Evolutionary conservation across 2,329 filamentous ascomycete genomes (phyloP), one percentile per base, ranked within the genome.

Genomic region (Helicocarpus griseus): DNA sequence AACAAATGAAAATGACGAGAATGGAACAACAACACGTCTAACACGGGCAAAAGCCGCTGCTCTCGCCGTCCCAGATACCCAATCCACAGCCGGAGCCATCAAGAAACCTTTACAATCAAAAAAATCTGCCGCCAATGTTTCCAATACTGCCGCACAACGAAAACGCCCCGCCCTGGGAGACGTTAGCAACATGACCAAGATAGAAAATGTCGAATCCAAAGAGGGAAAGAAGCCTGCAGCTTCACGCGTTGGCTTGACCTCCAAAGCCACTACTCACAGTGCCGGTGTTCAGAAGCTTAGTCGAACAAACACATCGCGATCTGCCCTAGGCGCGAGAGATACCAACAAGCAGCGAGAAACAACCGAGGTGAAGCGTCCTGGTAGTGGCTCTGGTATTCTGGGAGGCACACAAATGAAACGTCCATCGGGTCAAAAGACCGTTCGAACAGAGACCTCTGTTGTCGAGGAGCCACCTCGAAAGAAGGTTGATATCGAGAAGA

Each of bases 1-100:
- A 63, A 86, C 85, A 59, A 93, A 94, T 71, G 90, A 96, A 77
- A 96, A 96, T 68, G 91, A 96, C 69, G 93, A 96, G 76, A 95
- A 95, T 69, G 80, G 72, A 58, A 73, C 61, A 21, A 83, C 86
- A 55, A 88, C 86, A 73, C 89, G 90, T 73, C 76, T 96, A 68
- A 97, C 93, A 63, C 83, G 93, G 73, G 90, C 93, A 60, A 96
- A 97, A 75, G 83, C 89, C 49, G 88, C 89, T 53, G 85, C 86
- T 45, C 77, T 80, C 38, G 68, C 67, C 38, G 68, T 67, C 38
- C 67, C 68, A 51, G 69, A 70, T 49, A 60, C 64, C 54, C 61
- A 68, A 56, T 77, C 74, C 64, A 79, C 76, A 60, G 83, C 85
- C 60, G 85, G 85, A 49, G 70, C 73, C 50, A 71, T 74, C 22